phyloP scores from a whole-genome alignment of 371 early-diverging fungal genomes.

The Mucor ambiguus region DNA sequence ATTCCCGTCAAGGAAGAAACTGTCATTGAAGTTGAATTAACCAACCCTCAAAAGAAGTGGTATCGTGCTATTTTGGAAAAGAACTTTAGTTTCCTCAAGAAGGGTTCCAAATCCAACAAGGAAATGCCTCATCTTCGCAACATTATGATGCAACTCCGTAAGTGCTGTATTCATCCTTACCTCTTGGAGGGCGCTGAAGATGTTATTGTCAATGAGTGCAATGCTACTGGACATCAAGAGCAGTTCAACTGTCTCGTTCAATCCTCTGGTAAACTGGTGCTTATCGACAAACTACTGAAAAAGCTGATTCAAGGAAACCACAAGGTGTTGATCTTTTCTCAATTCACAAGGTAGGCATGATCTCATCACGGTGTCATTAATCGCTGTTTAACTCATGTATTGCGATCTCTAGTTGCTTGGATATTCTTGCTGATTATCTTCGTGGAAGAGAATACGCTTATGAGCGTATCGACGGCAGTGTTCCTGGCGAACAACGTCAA shows the following conservation, averaged over 20 bases:
- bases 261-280: constrained; percentile 84
- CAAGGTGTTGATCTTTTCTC: constrained; percentile 93
- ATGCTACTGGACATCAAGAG: constrained; percentile 57
- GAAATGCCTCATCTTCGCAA: constrained; percentile 64
- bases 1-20: constrained; percentile 88
- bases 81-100: constrained; percentile 77
- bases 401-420: constrained; percentile 23
- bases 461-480: constrained; percentile 89
- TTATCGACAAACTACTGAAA: constrained; percentile 84
- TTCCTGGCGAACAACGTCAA: constrained; percentile 89
- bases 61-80: constrained; percentile 89
- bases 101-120: constrained; percentile 56
- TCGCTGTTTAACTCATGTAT: neutral
- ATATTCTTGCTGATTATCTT: constrained; percentile 80
- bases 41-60: constrained; percentile 81
- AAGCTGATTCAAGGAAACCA: constrained; percentile 81
- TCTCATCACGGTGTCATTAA: too few species aligned
- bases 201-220: constrained; percentile 66
- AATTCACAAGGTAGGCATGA: constrained; percentile 74
- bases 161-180: constrained; percentile 87
- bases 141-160: constrained; percentile 77
- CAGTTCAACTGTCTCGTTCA: constrained; percentile 78
- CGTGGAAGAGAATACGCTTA: constrained; percentile 71
- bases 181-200: constrained; percentile 86
- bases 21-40: constrained; percentile 81